Evolutionary conservation across 306 rosid genomes (phyloP).

Genomic region (Citrullus amarus): DNA sequence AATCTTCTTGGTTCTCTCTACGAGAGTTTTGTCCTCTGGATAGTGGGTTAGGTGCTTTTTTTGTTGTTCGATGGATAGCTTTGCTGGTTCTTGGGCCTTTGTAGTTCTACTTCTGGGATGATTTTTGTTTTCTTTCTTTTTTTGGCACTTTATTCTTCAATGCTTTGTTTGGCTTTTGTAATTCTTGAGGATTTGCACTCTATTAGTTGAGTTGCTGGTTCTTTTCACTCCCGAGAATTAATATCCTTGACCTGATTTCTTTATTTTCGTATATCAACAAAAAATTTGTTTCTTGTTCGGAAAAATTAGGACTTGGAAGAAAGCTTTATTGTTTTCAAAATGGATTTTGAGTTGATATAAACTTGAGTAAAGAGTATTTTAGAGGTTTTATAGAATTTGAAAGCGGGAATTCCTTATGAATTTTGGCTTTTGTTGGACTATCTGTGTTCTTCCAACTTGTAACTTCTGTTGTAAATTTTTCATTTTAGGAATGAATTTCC

Average conservation of each 20-base stretch:
- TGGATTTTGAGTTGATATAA: background rate
- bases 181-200: background rate
- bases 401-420: background rate
- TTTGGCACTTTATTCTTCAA: background rate
- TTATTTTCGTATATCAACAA: background rate
- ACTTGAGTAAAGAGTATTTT: too few species aligned
- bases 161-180: background rate
- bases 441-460: background rate
- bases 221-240: background rate
- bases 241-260: background rate
- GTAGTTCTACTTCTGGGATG: background rate
- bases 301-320: background rate
- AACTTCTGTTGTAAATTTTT: background rate
- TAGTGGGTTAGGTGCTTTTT: background rate
- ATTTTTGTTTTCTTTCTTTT: background rate
- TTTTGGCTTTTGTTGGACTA: background rate
- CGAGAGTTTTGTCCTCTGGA: background rate
- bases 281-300: background rate
- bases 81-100: background rate
- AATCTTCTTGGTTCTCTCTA: background rate
- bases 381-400: too few species aligned
- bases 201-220: background rate
- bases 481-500: background rate
- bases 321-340: background rate
- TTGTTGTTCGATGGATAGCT: background rate